Evolutionary conservation across 208 protist genomes (phyloP), one percentile per base, ranked within the genome.

Genomic region (Entamoeba histolytica): DNA sequence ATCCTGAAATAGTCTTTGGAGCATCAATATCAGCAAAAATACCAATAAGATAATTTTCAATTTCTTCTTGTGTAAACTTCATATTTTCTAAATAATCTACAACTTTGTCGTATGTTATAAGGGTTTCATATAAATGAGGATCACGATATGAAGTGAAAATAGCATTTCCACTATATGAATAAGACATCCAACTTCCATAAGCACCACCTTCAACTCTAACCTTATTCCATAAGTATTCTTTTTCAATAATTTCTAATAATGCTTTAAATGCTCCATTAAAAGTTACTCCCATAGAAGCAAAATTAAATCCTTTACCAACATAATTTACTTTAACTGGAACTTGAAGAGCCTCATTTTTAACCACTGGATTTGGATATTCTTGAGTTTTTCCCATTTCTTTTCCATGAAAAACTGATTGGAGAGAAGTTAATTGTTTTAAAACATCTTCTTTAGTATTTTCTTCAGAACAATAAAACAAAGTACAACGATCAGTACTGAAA

Each of bases 141-240:
- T 94, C 93, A 17, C 93, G 31, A 87, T 94, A 94, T 15, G 93
- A 92, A 1, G 49, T n/a, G 39, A 69, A 52, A 10, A 28, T 23
- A 0, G n/a, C 14, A 2, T 17, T 7, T 44, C 93, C 47, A 19
- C 17, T 31, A 35, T 78, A n/a, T 5, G 31, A 4, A 49, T 49
- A 49, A 3, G 3, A 17, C 1, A 92, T 28, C 44, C 19, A 19
- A 17, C 7, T 8, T 49, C 93, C 93, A 49, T 94, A 94, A 17
- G 93, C 93, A 31, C 93, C 93, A 44, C 91, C 91, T 91, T 94
- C 73, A n/a, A 94, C 93, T 87, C 93, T 55, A 8, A 94, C 93
- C 19, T 55, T 47, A 47, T 91, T 19, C 93, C 93, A 93, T 0
- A 93, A 49, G 47, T 93, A 73, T 44, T 35, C 93, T 8, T 91